Percentiles rank a stretch among this genome's conserved stretches.
These are phyloP conservation scores for Jamesozyma piceae DNA, from an alignment of 805 yeast species.

Conservation along the genomic window DNA sequence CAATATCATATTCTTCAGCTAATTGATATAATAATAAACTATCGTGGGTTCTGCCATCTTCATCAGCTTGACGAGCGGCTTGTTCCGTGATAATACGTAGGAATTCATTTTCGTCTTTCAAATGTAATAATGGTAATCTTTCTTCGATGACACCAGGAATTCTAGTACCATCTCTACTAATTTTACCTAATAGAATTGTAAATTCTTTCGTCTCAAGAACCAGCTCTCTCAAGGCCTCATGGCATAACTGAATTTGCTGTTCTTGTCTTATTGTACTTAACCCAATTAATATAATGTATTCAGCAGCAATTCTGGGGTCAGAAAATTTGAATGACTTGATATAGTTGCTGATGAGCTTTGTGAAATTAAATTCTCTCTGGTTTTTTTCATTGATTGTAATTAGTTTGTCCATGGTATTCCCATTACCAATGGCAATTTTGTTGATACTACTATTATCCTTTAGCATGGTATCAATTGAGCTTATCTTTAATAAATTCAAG, in stretches of 20 bases:
- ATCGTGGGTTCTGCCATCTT: constrained; percentile 82
- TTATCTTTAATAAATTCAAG: constrained; percentile 45
- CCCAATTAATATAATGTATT: constrained; percentile 68
- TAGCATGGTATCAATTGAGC: constrained; percentile 6
- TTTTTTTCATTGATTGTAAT: constrained; percentile 21
- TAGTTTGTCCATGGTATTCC: constrained; percentile 10
- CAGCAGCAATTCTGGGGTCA: constrained; percentile 88
- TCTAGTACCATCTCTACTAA: constrained; percentile 65
- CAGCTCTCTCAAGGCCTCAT: constrained; percentile 73
- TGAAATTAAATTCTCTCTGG: constrained; percentile 37
- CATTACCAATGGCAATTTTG: too few relatives aligned
- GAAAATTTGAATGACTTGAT: constrained; percentile 74
- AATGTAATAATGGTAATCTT: constrained; percentile 54
- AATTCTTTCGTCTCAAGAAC: constrained; percentile 83
- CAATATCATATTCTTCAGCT: constrained; percentile 79
- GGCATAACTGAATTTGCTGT: constrained; percentile 49
- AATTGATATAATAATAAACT: constrained; percentile 79
- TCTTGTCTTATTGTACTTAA: constrained; percentile 36
- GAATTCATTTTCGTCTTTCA: constrained; percentile 53
- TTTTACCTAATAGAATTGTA: constrained; percentile 71
- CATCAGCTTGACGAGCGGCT: constrained; percentile 80
- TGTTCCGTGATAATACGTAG: constrained; percentile 66
- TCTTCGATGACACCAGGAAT: constrained; percentile 77
- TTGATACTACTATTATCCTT: constrained; percentile 4
- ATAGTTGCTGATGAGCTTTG: constrained; percentile 66